Base-by-base conservation (phyloP, 2,329 filamentous ascomycete genomes). In the Ilyonectria sp. region DNA sequence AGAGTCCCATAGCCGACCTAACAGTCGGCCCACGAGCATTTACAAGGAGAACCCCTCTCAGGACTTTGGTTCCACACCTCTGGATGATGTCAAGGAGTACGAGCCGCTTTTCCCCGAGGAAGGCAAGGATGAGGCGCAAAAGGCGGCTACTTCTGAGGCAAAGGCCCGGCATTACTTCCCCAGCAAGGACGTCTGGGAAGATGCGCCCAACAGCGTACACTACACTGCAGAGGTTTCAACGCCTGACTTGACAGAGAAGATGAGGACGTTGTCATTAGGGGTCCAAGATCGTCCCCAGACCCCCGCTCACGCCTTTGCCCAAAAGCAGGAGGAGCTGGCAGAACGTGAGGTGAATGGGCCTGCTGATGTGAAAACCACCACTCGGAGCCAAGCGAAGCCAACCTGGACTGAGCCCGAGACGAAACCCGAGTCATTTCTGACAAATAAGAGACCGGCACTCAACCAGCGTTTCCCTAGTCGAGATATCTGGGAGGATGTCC, bases 171-270 rank as follows among this genome's bases (percentile, higher is more conserved):
- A 92, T 67, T 81, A 88, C 69, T 99, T 99, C 81, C 96, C 96
- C 1, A 98, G 95, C 80, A 93, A 95, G 79, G 96, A 99, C 79
- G 90, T 98, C 46, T 99, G 96, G 96, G 96, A 99, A 83, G 97
- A 99, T 79, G 92, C 94, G 0, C 96, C 97, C 4, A 92, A 91
- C 77, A 97, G 94, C 81, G 86, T 94, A 59, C 91, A 96, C 76
- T 90, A 88, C 76, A 91, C 89, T 37, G 91, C 95, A 3, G 94
- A 93, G 67, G 95, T 98, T 8, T 93, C 92, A 3, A 96, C 94
- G 0, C 94, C 94, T 1, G 93, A 78, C 71, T 83, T 77, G 70
- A 80, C 68, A 66, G 82, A 79, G 33, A 76, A 75, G 90, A 69
- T 76, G 80, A 71, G 75, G 79, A 77, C 73, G 69, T 77, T 76